Conservation (phyloP, 176 grass and related monocot species). For the Avena eriantha region DNA sequence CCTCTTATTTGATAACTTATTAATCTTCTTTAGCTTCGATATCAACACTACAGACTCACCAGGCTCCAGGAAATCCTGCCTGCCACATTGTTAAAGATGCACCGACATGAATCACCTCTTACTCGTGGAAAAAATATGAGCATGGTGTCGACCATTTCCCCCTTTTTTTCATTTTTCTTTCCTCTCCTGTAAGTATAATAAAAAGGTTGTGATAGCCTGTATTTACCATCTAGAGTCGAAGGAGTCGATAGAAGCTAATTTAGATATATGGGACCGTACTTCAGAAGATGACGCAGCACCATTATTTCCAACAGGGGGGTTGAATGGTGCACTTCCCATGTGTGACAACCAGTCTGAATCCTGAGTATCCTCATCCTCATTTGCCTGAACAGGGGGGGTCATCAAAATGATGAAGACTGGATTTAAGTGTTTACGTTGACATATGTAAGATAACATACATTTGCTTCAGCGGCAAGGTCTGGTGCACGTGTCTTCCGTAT, state of each 20-base stretch:
- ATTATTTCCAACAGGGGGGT: constrained; percentile 55
- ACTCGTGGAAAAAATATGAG: constrained; percentile 28
- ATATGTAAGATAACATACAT: constrained; percentile 58
- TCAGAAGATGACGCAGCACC: constrained; percentile 81
- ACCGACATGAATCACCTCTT: constrained; percentile 40
- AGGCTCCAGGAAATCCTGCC: constrained; percentile 94
- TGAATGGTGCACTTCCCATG: constrained; percentile 50
- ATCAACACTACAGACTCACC: constrained; percentile 88
- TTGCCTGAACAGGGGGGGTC: constrained; percentile 46
- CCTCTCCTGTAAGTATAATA: constrained; percentile 37
- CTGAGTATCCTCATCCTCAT: constrained; percentile 69
- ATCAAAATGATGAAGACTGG: constrained; percentile 24
- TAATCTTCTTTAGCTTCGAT: constrained; percentile 96
- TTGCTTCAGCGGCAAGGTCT: constrained; percentile 57
- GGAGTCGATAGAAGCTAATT: constrained; percentile 92
- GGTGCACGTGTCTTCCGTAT: constrained; percentile 62
- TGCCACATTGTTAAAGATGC: constrained; percentile 53
- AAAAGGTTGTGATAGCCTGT: constrained; percentile 22
- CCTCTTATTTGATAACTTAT: constrained; percentile 96
- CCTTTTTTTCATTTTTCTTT: constrained; percentile 37
- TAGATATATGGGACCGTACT: constrained; percentile 71
- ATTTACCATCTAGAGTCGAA: constrained; percentile 99
- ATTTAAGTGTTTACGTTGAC: constrained; percentile 29
- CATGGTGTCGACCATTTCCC: constrained; percentile 1
- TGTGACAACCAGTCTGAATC: constrained; percentile 81